Evolutionary conservation across 108 stramenopile species (phyloP).

Genomic region (Pseudonitzschia pungens): DNA sequence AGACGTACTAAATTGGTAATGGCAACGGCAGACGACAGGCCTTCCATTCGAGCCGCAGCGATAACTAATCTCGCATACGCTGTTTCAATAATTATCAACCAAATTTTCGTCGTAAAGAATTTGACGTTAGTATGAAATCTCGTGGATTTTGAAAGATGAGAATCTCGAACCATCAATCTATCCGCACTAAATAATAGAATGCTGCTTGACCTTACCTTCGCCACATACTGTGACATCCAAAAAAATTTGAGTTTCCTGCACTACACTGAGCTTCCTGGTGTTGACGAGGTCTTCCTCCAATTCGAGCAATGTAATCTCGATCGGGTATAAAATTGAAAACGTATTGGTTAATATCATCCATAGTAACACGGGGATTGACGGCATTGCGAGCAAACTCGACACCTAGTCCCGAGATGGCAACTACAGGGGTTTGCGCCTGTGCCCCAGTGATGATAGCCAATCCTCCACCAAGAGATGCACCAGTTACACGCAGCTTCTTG

Average conservation of each 20-base stretch:
- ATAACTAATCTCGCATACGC: conserved; percentile 49
- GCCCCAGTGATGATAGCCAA: conserved; percentile 83
- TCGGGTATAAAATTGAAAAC: conserved; percentile 84
- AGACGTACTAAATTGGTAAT: conserved; percentile 11
- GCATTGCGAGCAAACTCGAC: conserved; percentile 55
- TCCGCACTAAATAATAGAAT: background rate
- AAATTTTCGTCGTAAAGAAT: background rate
- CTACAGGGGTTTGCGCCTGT: conserved; percentile 57
- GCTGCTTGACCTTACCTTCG: conserved; percentile 10
- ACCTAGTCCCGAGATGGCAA: conserved; percentile 77
- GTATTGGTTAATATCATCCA: conserved; percentile 53
- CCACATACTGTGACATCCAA: conserved; percentile 55
- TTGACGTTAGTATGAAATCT: background rate
- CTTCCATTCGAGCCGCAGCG: conserved; percentile 60
- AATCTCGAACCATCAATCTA: background rate
- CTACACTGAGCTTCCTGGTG: conserved; percentile 69
- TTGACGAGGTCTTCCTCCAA: conserved; percentile 60
- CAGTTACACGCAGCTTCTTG: conserved; percentile 12
- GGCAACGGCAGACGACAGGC: conserved; percentile 67
- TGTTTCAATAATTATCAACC: background rate
- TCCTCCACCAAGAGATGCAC: conserved; percentile 57
- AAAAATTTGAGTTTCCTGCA: conserved; percentile 39
- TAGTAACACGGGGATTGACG: conserved; percentile 61
- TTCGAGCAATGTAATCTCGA: conserved; percentile 66
- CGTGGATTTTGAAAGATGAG: background rate